Conservation (phyloP, 148 eudicot genomes). For the Fagopyrum homotropicum region DNA sequence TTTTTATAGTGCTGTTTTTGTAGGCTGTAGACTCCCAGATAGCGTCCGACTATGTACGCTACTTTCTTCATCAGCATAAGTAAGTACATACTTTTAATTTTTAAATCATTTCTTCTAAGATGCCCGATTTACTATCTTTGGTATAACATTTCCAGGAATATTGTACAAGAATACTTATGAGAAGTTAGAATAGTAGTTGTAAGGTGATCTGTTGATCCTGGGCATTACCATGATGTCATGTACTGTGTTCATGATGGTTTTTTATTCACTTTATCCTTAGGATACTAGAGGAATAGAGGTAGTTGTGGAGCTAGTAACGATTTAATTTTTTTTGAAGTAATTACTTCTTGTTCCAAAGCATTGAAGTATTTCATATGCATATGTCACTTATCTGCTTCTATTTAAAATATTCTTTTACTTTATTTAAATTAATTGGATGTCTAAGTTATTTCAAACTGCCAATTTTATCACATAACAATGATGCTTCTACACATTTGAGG, state of each 20-base stretch:
- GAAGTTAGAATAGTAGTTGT: neutral
- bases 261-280: neutral
- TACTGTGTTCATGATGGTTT: neutral
- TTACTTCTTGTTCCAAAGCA: neutral
- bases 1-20: conserved; percentile 12
- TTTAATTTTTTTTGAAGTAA: neutral
- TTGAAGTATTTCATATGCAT: neutral
- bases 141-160: neutral
- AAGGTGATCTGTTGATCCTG: neutral
- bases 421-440: no score
- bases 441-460: no score
- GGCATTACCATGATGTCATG: neutral
- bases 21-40: conserved; percentile 53
- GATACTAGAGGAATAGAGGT: neutral
- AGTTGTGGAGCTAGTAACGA: neutral
- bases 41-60: conserved; percentile 76
- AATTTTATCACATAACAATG: neutral
- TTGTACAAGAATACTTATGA: neutral
- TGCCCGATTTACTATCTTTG: neutral
- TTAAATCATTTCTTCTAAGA: neutral
- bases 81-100: conserved; percentile 26
- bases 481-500: neutral
- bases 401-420: no score
- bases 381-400: neutral
- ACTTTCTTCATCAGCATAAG: conserved; percentile 96